These are phyloP conservation scores for Pythium aphanidermatum DNA, from an alignment of 352 stramenopile genomes.

Conservation along the genomic window DNA sequence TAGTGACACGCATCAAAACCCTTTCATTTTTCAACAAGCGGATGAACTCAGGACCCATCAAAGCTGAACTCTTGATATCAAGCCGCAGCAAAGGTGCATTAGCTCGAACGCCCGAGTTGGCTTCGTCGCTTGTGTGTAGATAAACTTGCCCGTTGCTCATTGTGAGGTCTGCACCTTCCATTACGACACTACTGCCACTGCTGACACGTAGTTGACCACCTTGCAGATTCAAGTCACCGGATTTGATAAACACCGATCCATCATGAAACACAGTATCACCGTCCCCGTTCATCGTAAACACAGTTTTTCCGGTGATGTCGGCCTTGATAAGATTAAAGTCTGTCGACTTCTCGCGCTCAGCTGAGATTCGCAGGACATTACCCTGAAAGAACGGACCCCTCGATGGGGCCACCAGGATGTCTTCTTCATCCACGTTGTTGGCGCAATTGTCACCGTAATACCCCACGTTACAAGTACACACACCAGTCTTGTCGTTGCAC, in stretches of 20 bases:
- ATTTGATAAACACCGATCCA: slow-evolving; percentile 32
- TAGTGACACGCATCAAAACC: slow-evolving; percentile 45
- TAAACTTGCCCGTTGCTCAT: slow-evolving; percentile 38
- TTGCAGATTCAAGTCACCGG: slow-evolving; percentile 52
- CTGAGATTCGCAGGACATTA: slow-evolving; percentile 53
- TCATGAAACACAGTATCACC: slow-evolving; percentile 37
- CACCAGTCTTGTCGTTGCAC: slow-evolving; percentile 38
- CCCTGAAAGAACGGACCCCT: slow-evolving; percentile 60
- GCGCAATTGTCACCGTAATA: slow-evolving; percentile 68
- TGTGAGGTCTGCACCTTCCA: slow-evolving; percentile 37
- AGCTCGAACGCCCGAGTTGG: background rate
- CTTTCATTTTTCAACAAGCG: slow-evolving; percentile 29
- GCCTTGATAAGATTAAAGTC: slow-evolving; percentile 72
- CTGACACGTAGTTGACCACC: slow-evolving; percentile 27
- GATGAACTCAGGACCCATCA: slow-evolving; percentile 32
- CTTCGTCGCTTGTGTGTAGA: slow-evolving; percentile 20
- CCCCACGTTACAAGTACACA: slow-evolving; percentile 56
- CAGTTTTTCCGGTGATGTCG: slow-evolving; percentile 30
- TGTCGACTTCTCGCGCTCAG: slow-evolving; percentile 30
- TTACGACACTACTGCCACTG: slow-evolving; percentile 31
- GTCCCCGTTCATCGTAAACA: slow-evolving; percentile 62
- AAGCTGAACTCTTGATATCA: background rate
- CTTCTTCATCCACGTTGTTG: slow-evolving; percentile 56
- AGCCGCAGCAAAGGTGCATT: slow-evolving; percentile 8
- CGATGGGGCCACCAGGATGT: slow-evolving; percentile 44